These are phyloP conservation scores for Cryomyces minteri DNA, from an alignment of 495 filamentous ascomycete genomes.

Conservation along the genomic window DNA sequence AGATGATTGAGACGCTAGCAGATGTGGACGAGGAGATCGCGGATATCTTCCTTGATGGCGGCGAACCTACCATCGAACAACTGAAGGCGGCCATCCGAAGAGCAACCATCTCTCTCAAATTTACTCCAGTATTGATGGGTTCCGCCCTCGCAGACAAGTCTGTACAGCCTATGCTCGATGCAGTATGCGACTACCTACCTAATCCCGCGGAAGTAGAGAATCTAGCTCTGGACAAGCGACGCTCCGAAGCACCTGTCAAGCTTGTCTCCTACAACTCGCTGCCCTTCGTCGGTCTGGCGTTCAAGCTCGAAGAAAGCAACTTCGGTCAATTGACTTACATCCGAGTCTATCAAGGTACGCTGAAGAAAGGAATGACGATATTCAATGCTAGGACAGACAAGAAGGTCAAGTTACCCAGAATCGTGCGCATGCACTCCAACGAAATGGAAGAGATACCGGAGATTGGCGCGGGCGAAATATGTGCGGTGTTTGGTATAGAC, in stretches of 20 bases:
- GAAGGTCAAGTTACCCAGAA: conserved; percentile 92
- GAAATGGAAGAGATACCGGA: conserved; percentile 95
- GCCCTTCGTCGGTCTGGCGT: conserved; percentile 90
- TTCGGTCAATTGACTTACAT: conserved; percentile 98
- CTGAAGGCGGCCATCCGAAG: conserved; percentile 81
- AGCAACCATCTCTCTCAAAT: conserved; percentile 74
- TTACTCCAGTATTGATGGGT: conserved; percentile 92
- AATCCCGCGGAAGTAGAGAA: conserved; percentile 87
- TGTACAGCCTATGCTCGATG: conserved; percentile 93
- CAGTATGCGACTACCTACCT: conserved; percentile 88
- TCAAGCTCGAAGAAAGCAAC: conserved; percentile 98
- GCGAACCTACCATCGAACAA: conserved; percentile 54
- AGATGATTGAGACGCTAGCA: conserved; percentile 86
- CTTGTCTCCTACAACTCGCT: conserved; percentile 82
- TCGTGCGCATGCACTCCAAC: conserved; percentile 98
- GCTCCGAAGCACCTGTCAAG: conserved; percentile 60
- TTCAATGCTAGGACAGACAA: conserved; percentile 89
- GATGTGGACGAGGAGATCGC: conserved; percentile 98
- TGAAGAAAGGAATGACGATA: conserved; percentile 75
- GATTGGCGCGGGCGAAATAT: conserved; percentile 92
- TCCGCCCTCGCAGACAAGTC: conserved; percentile 88
- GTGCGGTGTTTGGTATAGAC: conserved; percentile 95
- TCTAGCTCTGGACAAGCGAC: conserved; percentile 65
- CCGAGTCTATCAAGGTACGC: conserved; percentile 86
- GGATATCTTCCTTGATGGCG: conserved; percentile 84